Evolutionary conservation across 2,329 filamentous ascomycete species (phyloP).

Genomic region (Claviceps monticola): DNA sequence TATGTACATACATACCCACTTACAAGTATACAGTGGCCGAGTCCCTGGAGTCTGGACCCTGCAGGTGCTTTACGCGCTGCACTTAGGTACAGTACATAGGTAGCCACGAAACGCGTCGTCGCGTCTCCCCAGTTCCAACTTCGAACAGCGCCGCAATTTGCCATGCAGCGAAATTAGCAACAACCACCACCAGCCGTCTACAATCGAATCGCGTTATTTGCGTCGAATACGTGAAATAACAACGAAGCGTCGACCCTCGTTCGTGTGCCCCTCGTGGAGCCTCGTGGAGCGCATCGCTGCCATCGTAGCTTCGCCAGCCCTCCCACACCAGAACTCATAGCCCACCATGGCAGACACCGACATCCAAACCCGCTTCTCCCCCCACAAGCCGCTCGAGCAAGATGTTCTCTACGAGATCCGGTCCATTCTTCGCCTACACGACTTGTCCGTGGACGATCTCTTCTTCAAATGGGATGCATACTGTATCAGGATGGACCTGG

Average conservation of each 20-base stretch:
- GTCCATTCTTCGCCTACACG: conserved; percentile 76
- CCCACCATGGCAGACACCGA: conserved; percentile 24
- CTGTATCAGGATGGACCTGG: conserved; percentile 81
- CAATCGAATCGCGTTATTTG: background rate
- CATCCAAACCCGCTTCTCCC: conserved; percentile 22
- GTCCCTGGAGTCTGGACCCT: too few relatives aligned
- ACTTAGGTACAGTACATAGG: too few relatives aligned
- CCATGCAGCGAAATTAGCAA: too few relatives aligned
- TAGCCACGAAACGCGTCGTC: background rate
- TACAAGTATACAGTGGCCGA: too few relatives aligned
- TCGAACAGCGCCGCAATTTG: too few relatives aligned
- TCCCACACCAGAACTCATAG: background rate
- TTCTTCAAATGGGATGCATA: conserved; percentile 99
- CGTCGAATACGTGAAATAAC: too few relatives aligned
- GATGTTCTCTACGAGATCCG: conserved; percentile 72
- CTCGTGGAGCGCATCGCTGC: too few relatives aligned
- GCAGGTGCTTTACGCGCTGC: too few relatives aligned
- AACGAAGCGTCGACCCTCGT: too few relatives aligned
- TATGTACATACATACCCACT: too few relatives aligned
- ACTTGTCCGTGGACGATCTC: conserved; percentile 68
- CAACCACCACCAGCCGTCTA: background rate
- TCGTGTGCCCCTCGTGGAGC: too few relatives aligned
- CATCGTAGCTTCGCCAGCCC: too few relatives aligned
- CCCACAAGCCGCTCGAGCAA: conserved; percentile 42
- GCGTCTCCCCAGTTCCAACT: background rate